Evolutionary conservation across 345 rosid species (phyloP).

Genomic region (Lepidium africanum): DNA sequence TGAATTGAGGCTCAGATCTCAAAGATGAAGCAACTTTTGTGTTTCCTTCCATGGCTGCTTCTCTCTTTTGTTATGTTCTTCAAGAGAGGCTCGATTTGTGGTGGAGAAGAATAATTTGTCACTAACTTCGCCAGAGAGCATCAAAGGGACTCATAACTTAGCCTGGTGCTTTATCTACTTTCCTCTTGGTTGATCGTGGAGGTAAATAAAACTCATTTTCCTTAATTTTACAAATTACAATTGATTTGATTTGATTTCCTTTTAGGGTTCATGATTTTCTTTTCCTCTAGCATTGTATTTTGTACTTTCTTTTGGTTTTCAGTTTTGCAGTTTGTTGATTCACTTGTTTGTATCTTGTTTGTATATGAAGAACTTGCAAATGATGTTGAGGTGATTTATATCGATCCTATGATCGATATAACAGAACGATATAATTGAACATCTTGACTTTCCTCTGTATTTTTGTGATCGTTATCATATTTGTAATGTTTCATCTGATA

Average conservation of each 20-base stretch:
- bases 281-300: too few relatives aligned
- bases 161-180: conserved; percentile 81
- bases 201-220: conserved; percentile 29
- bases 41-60: conserved; percentile 29
- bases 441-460: too few relatives aligned
- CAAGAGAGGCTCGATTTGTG: conserved; percentile 59
- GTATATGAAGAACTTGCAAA: conserved; percentile 29
- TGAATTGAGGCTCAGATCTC: conserved; percentile 17
- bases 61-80: not conserved
- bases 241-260: not conserved
- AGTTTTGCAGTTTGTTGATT: not conserved
- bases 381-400: too few relatives aligned
- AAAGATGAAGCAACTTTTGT: conserved; percentile 29
- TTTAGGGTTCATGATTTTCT: too few relatives aligned
- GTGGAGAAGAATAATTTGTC: conserved; percentile 94
- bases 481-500: too few relatives aligned
- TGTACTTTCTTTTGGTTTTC: not conserved
- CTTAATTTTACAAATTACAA: not conserved
- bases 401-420: too few relatives aligned
- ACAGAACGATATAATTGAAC: too few relatives aligned
- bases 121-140: conserved; percentile 86
- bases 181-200: conserved; percentile 92
- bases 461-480: too few relatives aligned
- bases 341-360: not conserved
- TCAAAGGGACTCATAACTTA: conserved; percentile 75